These are phyloP conservation scores for Avena sativa DNA, from an alignment of 176 grass and related monocot genomes.

Conservation along the genomic window DNA sequence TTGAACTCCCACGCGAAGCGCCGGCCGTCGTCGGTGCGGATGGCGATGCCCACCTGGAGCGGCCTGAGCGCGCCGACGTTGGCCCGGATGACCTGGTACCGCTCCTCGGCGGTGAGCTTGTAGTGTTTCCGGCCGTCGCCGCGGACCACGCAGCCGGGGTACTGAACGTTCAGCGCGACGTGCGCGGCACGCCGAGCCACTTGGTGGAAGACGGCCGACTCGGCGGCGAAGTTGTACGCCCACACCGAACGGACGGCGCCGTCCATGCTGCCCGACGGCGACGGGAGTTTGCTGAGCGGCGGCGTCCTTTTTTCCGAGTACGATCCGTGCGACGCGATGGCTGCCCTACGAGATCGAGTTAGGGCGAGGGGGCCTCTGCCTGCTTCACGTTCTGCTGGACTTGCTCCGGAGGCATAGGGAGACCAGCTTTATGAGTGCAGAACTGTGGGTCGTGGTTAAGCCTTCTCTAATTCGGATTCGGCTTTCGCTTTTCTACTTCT, in stretches of 20 bases:
- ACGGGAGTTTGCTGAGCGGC: not conserved
- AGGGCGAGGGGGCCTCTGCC: not conserved
- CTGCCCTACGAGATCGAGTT: not conserved
- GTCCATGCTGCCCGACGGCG: not conserved
- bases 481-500: no score
- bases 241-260: not conserved
- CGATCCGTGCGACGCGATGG: not conserved
- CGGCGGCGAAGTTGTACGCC: not conserved
- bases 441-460: no score
- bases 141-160: not conserved
- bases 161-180: constrained; percentile 13
- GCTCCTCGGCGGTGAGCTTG: not conserved
- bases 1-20: not conserved
- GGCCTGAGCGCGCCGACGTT: not conserved
- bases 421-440: no score
- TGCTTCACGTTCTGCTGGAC: not conserved
- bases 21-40: constrained; percentile 3
- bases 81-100: not conserved
- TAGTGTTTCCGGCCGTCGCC: not conserved
- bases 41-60: constrained; percentile 28
- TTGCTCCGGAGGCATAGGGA: no score
- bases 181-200: not conserved
- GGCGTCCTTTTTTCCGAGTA: not conserved
- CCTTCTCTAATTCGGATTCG: no score
- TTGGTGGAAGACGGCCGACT: fast-evolving